A percentile compares a stretch with the other conserved stretches of the same genome.
These are phyloP conservation scores for Xylaria arbuscula DNA, from an alignment of 2,329 filamentous ascomycete species.

Conservation along the genomic window DNA sequence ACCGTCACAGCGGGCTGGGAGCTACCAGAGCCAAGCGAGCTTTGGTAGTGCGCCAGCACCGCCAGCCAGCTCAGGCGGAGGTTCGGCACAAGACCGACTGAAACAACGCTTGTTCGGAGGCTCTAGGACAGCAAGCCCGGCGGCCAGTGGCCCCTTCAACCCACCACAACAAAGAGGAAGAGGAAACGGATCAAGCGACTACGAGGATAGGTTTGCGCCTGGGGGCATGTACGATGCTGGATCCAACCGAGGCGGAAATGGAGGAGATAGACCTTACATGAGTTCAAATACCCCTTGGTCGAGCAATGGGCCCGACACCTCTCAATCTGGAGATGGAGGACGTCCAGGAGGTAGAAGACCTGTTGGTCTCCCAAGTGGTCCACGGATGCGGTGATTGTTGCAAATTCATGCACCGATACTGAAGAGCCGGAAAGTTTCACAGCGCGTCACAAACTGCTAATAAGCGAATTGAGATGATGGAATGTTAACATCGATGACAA, in stretches of 20 bases:
- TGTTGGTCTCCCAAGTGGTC: conserved; percentile 54
- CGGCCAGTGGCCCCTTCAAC: conserved; percentile 59
- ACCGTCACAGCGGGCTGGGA: conserved; percentile 78
- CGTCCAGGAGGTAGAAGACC: conserved; percentile 52
- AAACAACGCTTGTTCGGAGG: conserved; percentile 83
- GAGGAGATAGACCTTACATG: conserved; percentile 55
- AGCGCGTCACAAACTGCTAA: neutral
- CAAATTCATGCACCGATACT: neutral
- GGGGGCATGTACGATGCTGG: conserved; percentile 58
- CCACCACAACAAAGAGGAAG: conserved; percentile 54
- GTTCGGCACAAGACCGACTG: conserved; percentile 81
- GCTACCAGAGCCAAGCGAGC: conserved; percentile 70
- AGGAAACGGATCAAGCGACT: conserved; percentile 52
- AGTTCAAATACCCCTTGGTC: conserved; percentile 62
- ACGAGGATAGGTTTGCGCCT: conserved; percentile 61
- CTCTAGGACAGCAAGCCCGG: conserved; percentile 67
- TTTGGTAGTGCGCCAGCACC: conserved; percentile 52
- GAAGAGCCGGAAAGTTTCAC: neutral
- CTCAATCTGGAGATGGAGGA: conserved; percentile 53
- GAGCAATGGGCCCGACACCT: conserved; percentile 55
- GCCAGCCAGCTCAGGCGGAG: conserved; percentile 53
- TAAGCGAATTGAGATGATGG: neutral
- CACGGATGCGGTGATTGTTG: conserved; percentile 55
- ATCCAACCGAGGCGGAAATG: conserved; percentile 22
- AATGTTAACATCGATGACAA: conserved; percentile 10